Percentiles rank a stretch among this genome's conserved stretches.
Conservation (phyloP, 768 basidiomycete genomes). For the Cystobasidium onofrii region DNA sequence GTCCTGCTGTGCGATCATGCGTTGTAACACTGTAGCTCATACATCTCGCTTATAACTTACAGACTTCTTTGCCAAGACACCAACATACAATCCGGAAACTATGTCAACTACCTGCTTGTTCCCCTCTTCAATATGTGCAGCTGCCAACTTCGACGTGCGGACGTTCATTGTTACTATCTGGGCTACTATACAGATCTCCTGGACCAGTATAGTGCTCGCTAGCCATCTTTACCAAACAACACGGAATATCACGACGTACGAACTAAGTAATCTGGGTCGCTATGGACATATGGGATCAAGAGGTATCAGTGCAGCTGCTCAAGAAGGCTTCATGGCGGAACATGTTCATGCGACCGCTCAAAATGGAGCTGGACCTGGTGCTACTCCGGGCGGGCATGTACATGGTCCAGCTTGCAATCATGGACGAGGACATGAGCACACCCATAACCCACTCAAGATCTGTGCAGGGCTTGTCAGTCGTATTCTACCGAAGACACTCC, state of each 20-base stretch:
- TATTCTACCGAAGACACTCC: slow-evolving; percentile 57
- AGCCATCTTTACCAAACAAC: slow-evolving; percentile 87
- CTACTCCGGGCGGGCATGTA: slow-evolving; percentile 39
- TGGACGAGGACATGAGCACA: slow-evolving; percentile 43
- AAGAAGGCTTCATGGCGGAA: slow-evolving; percentile 48
- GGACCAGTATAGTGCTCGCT: slow-evolving; percentile 79
- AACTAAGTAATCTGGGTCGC: slow-evolving; percentile 87
- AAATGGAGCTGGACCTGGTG: background rate
- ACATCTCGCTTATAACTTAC: slow-evolving; percentile 15
- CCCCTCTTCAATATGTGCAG: slow-evolving; percentile 60
- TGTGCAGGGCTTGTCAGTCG: background rate
- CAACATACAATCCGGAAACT: slow-evolving; percentile 13
- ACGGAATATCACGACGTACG: slow-evolving; percentile 89
- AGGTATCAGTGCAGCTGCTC: slow-evolving; percentile 39
- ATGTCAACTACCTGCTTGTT: slow-evolving; percentile 56
- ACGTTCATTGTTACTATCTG: slow-evolving; percentile 70
- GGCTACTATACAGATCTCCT: slow-evolving; percentile 87
- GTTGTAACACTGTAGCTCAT: too few species aligned
- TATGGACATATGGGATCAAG: slow-evolving; percentile 82
- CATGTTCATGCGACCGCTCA: slow-evolving; percentile 49
- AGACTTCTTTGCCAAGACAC: slow-evolving; percentile 54
- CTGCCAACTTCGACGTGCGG: slow-evolving; percentile 68
- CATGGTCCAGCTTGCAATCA: slow-evolving; percentile 48
- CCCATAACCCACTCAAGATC: slow-evolving; percentile 42
- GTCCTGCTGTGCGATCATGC: too few species aligned